Evolutionary conservation across 768 basidiomycete species (phyloP).

Genomic region (Coprinellus aureogranulatus): DNA sequence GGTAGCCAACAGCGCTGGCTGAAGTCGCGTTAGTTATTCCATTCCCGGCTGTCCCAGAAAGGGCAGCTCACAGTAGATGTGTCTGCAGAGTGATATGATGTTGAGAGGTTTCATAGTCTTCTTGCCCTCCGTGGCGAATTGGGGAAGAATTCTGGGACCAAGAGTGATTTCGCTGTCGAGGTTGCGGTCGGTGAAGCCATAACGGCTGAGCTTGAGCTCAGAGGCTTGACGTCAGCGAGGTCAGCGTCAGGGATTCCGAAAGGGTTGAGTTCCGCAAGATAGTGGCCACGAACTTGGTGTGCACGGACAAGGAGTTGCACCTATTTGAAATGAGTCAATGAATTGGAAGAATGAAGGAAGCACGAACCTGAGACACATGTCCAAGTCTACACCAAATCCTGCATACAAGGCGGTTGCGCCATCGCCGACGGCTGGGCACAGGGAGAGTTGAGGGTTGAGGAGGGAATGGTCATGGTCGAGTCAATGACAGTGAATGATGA

Average conservation of each 20-base stretch:
- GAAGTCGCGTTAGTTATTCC: too few species aligned
- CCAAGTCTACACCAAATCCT: too few species aligned
- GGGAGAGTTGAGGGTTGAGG: too few species aligned
- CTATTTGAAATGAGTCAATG: too few species aligned
- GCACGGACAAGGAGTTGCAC: background rate
- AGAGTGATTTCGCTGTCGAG: conserved; percentile 92
- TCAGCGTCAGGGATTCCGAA: background rate
- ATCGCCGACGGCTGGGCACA: too few species aligned
- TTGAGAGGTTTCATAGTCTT: conserved; percentile 88
- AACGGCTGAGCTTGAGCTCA: conserved; percentile 69
- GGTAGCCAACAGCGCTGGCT: too few species aligned
- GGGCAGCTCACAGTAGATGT: conserved; percentile 91
- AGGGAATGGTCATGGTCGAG: too few species aligned
- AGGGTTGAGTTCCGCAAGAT: background rate
- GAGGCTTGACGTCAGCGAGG: background rate
- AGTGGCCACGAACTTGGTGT: background rate
- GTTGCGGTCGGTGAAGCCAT: conserved; percentile 93
- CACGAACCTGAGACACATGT: too few species aligned
- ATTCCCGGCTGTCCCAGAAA: too few species aligned
- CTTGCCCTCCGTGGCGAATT: conserved; percentile 84
- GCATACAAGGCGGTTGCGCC: too few species aligned
- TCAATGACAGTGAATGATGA: too few species aligned
- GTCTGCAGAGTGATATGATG: conserved; percentile 85
- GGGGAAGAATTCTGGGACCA: conserved; percentile 93
- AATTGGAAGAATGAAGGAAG: too few species aligned